These are phyloP conservation scores for Trichoderma koningiopsis DNA, from an alignment of 2,329 filamentous ascomycete genomes.

Conservation along the genomic window DNA sequence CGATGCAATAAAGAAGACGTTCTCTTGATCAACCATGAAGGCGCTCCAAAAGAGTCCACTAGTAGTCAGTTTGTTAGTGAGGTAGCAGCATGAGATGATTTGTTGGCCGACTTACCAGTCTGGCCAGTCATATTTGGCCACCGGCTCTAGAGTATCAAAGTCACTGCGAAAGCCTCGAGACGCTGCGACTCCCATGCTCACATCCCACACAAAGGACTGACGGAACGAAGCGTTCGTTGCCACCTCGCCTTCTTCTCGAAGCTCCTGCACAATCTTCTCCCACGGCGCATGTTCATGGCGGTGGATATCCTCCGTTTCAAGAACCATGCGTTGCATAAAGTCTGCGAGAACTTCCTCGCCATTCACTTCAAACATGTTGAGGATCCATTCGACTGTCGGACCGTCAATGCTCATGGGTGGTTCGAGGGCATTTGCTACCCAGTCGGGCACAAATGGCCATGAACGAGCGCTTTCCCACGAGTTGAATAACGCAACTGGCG, in stretches of 20 bases:
- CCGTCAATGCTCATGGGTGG: conserved; percentile 43
- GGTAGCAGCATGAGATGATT: background rate
- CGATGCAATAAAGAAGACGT: conserved; percentile 42
- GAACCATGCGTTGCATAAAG: conserved; percentile 35
- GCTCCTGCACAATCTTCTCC: conserved; percentile 37
- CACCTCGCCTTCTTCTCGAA: conserved; percentile 39
- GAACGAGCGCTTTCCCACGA: conserved; percentile 41
- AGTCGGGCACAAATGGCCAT: conserved; percentile 43
- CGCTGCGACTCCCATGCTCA: conserved; percentile 37
- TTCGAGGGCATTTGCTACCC: conserved; percentile 40
- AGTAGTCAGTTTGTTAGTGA: background rate
- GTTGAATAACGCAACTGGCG: conserved; percentile 38
- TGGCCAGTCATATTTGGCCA: conserved; percentile 42
- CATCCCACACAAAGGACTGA: conserved; percentile 45
- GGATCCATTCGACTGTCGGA: conserved; percentile 41
- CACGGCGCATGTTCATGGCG: conserved; percentile 41
- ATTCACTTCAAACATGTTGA: conserved; percentile 39
- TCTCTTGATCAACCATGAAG: conserved; percentile 39
- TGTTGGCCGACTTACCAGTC: conserved; percentile 38
- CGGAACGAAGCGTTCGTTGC: conserved; percentile 41
- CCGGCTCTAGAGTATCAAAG: conserved; percentile 35
- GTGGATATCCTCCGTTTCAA: conserved; percentile 33
- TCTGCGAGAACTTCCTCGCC: conserved; percentile 33
- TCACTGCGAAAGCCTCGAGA: conserved; percentile 27
- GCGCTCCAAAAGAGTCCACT: conserved; percentile 45